Percentiles rank a stretch among this genome's conserved stretches.
Evolutionary conservation across 768 basidiomycete species (phyloP).

Genomic region (Xerocomus potaroensis): DNA sequence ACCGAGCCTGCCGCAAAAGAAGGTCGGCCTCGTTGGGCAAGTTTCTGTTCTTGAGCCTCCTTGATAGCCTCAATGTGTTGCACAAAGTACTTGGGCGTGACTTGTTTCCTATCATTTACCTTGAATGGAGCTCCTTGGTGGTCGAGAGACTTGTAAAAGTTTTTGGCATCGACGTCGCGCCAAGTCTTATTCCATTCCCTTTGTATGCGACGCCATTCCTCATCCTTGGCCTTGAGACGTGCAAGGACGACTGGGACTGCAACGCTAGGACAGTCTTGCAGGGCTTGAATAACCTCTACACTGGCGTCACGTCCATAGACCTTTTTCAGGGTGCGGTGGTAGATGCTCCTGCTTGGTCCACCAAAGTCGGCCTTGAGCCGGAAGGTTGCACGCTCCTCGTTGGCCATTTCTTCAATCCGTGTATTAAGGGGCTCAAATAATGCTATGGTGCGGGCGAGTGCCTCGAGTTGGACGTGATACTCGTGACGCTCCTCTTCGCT

Average conservation of each 20-base stretch:
- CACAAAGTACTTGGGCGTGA: conserved; percentile 81
- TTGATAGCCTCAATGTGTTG: conserved; percentile 71
- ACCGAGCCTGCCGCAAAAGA: conserved; percentile 44
- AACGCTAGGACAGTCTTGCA: conserved; percentile 89
- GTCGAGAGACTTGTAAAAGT: conserved; percentile 97
- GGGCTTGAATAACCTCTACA: conserved; percentile 70
- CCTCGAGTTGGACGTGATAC: conserved; percentile 93
- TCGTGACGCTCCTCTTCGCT: conserved; percentile 98
- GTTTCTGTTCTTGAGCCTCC: conserved; percentile 48
- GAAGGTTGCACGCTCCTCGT: conserved; percentile 79
- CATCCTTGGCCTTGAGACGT: conserved; percentile 89
- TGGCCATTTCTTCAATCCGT: conserved; percentile 84
- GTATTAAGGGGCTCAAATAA: conserved; percentile 82
- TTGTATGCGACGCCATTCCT: conserved; percentile 93
- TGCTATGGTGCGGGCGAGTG: conserved; percentile 84
- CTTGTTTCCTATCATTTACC: conserved; percentile 89
- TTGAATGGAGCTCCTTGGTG: conserved; percentile 96
- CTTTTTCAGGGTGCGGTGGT: conserved; percentile 91
- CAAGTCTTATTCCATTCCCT: conserved; percentile 96
- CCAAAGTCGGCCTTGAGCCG: conserved; percentile 85
- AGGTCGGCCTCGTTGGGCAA: conserved; percentile 27
- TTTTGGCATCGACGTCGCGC: conserved; percentile 95
- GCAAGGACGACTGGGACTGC: conserved; percentile 88
- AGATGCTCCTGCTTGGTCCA: conserved; percentile 81
- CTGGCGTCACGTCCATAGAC: conserved; percentile 84